Percentiles rank a stretch among this genome's conserved stretches.
phyloP scores from a whole-genome alignment of 2,329 filamentous ascomycete species.

The Chrysoporthe deuterocubensis region DNA sequence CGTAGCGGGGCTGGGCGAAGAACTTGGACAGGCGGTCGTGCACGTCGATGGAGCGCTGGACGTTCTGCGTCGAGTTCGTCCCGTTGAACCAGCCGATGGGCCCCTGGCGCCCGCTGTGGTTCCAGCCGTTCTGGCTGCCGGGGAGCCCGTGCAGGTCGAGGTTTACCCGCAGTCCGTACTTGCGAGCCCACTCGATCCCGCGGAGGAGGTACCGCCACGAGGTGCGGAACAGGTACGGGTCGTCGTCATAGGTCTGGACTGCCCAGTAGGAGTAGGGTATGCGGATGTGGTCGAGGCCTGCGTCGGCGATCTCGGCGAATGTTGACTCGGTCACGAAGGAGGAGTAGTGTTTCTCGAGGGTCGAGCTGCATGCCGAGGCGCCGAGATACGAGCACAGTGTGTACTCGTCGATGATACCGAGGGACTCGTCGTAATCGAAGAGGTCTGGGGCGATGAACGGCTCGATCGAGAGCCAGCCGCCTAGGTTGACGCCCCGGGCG shows the following conservation, averaged over 20 bases:
- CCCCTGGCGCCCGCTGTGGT: constrained; percentile 87
- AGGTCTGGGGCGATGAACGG: constrained; percentile 95
- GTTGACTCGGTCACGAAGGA: constrained; percentile 84
- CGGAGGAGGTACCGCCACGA: constrained; percentile 93
- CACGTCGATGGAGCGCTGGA: constrained; percentile 80
- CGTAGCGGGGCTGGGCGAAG: constrained; percentile 91
- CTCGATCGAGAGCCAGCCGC: constrained; percentile 92
- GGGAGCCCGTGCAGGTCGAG: constrained; percentile 91
- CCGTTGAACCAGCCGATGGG: constrained; percentile 87
- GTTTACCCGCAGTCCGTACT: constrained; percentile 89
- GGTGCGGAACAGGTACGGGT: constrained; percentile 85
- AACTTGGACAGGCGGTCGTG: constrained; percentile 88
- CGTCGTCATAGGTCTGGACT: constrained; percentile 78
- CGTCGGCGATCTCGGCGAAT: constrained; percentile 81
- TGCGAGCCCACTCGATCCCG: constrained; percentile 90
- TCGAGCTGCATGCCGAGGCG: constrained; percentile 61
- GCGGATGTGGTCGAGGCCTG: constrained; percentile 94
- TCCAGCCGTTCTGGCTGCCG: constrained; percentile 97
- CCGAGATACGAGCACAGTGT: constrained; percentile 77
- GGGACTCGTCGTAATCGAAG: constrained; percentile 68
- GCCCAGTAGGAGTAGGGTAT: constrained; percentile 98
- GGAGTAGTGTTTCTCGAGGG: constrained; percentile 89
- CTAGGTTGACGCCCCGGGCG: constrained; percentile 88
- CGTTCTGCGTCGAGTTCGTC: constrained; percentile 79
- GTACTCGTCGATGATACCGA: constrained; percentile 85